These are phyloP conservation scores for Phytophthora meadii DNA, from an alignment of 352 stramenopile genomes.

Conservation along the genomic window DNA sequence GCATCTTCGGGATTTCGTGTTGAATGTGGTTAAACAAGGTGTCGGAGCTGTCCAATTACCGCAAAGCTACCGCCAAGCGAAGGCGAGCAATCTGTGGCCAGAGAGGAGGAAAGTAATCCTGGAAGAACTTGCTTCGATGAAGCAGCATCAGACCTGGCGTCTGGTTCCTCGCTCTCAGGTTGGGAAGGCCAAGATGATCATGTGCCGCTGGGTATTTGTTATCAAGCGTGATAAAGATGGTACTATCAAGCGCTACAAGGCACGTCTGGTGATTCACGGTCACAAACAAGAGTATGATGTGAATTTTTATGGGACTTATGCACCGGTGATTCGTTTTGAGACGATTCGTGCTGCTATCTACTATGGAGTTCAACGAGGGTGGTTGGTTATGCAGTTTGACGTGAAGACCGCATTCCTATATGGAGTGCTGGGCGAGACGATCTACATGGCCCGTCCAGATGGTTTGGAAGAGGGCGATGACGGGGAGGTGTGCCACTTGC, in stretches of 20 bases:
- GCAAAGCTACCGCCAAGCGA: background rate
- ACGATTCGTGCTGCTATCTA: conserved; percentile 23
- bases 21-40: conserved; percentile 2
- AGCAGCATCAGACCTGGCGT: conserved; percentile 5
- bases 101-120: conserved; percentile 5
- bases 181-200: conserved; percentile 14
- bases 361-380: conserved; percentile 8
- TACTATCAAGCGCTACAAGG: conserved; percentile 17
- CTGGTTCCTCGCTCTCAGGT: background rate
- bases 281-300: conserved; percentile 30
- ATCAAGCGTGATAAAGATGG: conserved; percentile 22
- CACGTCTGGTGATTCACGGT: conserved; percentile 19
- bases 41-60: background rate
- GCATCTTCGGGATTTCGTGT: conserved; percentile 6
- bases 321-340: conserved; percentile 24
- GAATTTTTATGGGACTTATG: conserved; percentile 24
- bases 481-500: background rate
- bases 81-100: background rate
- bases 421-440: background rate
- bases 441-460: conserved; percentile 10
- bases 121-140: background rate
- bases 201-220: conserved; percentile 16
- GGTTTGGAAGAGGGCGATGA: background rate
- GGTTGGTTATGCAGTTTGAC: conserved; percentile 15
- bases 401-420: conserved; percentile 24